phyloP scores from a whole-genome alignment of 139 green algal genomes.

The Chlorella sp. region DNA sequence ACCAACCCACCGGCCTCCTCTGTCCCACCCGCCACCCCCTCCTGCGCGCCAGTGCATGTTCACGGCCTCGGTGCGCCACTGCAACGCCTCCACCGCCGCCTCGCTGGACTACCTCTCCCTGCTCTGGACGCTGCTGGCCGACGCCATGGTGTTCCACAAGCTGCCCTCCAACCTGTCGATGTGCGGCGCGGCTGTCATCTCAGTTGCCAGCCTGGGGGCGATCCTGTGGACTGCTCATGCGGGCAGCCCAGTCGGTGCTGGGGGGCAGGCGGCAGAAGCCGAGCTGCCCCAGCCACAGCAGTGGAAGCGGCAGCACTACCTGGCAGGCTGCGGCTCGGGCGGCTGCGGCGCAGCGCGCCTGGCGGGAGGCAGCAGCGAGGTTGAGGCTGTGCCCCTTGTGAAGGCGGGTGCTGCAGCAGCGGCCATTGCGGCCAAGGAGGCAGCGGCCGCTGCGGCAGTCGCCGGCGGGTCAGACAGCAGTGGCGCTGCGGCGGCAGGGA shows the following conservation, averaged over 20 bases:
- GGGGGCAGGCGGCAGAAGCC: not conserved
- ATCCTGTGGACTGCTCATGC: not conserved
- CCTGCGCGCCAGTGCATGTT: not conserved
- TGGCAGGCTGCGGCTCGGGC: not conserved
- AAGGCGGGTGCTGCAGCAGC: not conserved
- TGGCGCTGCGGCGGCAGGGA: not conserved
- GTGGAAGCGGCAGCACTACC: slow-evolving; percentile 4
- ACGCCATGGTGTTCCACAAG: slow-evolving; percentile 12
- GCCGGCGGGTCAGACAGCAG: not conserved
- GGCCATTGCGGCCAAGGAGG: not conserved
- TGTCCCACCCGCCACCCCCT: not conserved
- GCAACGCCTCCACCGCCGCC: slow-evolving; percentile 2
- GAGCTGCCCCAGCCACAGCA: not conserved
- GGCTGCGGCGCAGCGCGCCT: not conserved
- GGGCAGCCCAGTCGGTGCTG: not conserved
- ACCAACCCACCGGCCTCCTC: too few species aligned
- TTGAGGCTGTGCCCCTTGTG: not conserved
- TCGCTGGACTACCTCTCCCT: slow-evolving; percentile 5
- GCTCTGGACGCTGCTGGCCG: not conserved
- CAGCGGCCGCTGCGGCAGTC: not conserved
- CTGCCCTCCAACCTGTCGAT: not conserved
- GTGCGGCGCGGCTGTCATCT: slow-evolving; percentile 1
- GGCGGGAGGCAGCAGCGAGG: not conserved
- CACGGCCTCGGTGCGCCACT: not conserved
- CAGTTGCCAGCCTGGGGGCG: not conserved